Conservation (phyloP, 2,329 filamentous ascomycete species). For the Blumeria hordei region DNA sequence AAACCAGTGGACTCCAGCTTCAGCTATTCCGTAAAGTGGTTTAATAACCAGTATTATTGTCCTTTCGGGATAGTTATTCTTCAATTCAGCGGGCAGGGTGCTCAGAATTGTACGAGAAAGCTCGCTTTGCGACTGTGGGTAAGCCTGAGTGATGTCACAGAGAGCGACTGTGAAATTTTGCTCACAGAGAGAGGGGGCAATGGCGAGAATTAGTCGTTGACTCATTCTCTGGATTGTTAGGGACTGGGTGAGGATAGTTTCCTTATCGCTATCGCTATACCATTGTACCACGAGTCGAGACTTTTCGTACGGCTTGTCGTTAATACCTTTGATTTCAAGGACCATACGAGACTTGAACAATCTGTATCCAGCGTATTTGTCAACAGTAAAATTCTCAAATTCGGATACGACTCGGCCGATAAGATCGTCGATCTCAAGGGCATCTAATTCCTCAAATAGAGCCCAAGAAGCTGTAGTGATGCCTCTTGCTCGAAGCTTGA, state of each 20-base stretch:
- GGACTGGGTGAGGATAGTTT: not conserved
- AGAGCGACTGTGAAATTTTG: not conserved
- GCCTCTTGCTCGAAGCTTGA: not conserved
- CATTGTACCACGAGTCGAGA: not conserved
- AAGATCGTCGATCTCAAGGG: not conserved
- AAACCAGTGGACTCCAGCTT: not conserved
- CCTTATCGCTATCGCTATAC: not conserved
- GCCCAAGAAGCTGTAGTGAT: not conserved
- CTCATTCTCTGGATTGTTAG: not conserved
- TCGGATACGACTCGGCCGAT: not conserved
- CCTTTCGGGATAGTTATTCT: not conserved
- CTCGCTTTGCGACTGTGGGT: not conserved
- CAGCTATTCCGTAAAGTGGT: not conserved
- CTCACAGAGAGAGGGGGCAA: too few species aligned
- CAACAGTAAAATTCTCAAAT: not conserved
- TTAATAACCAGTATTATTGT: not conserved
- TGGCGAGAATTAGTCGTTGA: not conserved
- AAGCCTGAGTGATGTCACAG: not conserved
- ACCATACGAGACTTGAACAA: not conserved
- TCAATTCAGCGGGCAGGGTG: not conserved
- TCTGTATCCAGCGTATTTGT: not conserved
- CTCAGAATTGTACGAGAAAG: not conserved
- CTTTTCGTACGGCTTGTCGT: slow-evolving; percentile 1
- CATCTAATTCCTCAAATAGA: not conserved
- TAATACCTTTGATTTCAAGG: not conserved